Base-by-base conservation (phyloP, 1,139 yeast genomes). In the Debaryomyces coudertii region DNA sequence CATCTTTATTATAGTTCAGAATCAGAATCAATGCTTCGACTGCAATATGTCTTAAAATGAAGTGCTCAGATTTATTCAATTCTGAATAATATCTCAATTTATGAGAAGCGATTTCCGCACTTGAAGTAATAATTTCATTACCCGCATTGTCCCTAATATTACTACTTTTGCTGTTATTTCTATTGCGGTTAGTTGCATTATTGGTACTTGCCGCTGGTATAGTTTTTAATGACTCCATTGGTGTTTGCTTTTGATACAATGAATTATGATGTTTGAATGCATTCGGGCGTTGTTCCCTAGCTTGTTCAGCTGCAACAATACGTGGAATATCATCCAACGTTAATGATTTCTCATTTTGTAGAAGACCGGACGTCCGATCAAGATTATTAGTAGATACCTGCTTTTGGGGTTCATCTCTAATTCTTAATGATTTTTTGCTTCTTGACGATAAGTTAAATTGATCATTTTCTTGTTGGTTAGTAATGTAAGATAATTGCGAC, bases 281-380 rank as follows among this genome's bases (percentile, higher is more conserved):
- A 63, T 87, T 87, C 5, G 95, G 95, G 48, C 96, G 79, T 59
- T 89, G 86, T 53, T 90, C 97, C 52, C 97, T 77, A 0, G 98
- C 97, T 65, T 92, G 97, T 59, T 93, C 98, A 5, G 97, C 95
- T 2, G 97, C 96, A 9, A 93, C 98, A 60, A 93, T 92, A 54
- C 98, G 78, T 5, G 98, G 97, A 55, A 93, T 93, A 67, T 93
- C 99, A 65, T 93, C 99, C 58, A 93, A 77, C 0, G 97, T 92
- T 47, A 93, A 77, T 0, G 95, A 85, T 56, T 88, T 88, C 56
- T 92, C 96, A 60, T 84, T 88, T 58, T 86, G 83, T 48, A 89
- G 75, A 43, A 87, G 69, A 53, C 84, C 88, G 0, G 90, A 83
- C 0, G 92, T 85, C 11, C 80, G 63, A 53, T 72, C 77, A 40